Evolutionary conservation across 441 rosid genomes (phyloP).

Genomic region (Capsella rubella): DNA sequence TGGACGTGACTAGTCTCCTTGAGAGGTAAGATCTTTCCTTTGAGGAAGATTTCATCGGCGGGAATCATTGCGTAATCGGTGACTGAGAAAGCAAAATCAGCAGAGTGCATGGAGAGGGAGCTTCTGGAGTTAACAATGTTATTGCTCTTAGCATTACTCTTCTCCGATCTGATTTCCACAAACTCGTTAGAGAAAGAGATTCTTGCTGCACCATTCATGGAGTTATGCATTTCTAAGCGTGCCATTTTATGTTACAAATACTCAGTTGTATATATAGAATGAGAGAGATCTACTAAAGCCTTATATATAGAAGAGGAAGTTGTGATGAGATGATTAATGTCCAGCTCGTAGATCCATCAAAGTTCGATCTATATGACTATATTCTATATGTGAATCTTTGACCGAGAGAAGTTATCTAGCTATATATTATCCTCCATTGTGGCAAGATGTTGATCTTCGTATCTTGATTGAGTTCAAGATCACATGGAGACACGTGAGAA

Average conservation of each 20-base stretch:
- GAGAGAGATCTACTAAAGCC: constrained; percentile 11
- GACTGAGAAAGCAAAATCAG: constrained; percentile 87
- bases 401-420: not conserved
- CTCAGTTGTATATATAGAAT: not conserved
- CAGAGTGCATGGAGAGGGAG: constrained; percentile 50
- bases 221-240: constrained; percentile 71
- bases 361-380: constrained; percentile 21
- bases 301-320: not conserved
- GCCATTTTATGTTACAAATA: constrained; percentile 49
- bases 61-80: constrained; percentile 76
- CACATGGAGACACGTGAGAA: constrained; percentile 41
- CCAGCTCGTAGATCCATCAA: constrained; percentile 26
- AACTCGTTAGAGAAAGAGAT: constrained; percentile 85
- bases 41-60: constrained; percentile 87
- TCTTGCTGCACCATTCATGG: constrained; percentile 61
- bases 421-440: constrained; percentile 3
- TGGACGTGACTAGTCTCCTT: constrained; percentile 59
- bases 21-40: constrained; percentile 82
- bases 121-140: constrained; percentile 51
- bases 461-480: constrained; percentile 28
- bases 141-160: constrained; percentile 45
- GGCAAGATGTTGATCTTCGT: constrained; percentile 34
- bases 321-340: constrained; percentile 12
- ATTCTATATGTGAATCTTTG: constrained; percentile 1
- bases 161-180: constrained; percentile 64